These are phyloP conservation scores for Citrus sp. DNA, from an alignment of 345 rosid genomes.

Conservation along the genomic window DNA sequence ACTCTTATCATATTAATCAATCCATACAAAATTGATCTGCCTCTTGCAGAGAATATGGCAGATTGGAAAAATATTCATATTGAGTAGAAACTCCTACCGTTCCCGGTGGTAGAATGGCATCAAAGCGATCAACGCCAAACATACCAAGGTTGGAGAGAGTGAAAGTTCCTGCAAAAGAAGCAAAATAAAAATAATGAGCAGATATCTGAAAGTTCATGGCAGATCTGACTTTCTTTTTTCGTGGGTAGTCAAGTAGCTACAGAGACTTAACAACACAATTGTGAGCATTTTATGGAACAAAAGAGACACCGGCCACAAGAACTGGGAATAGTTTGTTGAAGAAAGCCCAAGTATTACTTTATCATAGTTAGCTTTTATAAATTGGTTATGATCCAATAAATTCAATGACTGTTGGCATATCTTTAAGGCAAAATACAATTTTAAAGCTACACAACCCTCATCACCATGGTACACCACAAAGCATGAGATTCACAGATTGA, in stretches of 20 bases:
- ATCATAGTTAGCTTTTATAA: not conserved
- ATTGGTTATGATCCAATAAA: not conserved
- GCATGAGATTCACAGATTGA: not conserved
- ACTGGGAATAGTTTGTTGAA: not conserved
- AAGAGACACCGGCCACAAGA: not conserved
- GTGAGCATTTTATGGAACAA: not conserved
- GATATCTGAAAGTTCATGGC: not conserved
- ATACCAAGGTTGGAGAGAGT: conserved; percentile 97
- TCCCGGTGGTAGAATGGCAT: conserved; percentile 96
- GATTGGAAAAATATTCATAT: not conserved
- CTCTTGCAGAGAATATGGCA: conserved; percentile 2
- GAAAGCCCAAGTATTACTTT: not conserved
- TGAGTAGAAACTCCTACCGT: conserved; percentile 50
- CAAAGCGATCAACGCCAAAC: conserved; percentile 97
- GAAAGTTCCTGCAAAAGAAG: conserved; percentile 67
- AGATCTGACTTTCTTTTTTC: not conserved
- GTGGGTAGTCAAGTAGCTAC: not conserved
- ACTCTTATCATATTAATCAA: not conserved
- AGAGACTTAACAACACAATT: not conserved
- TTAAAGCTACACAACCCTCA: not conserved
- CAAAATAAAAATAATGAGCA: conserved; percentile 1
- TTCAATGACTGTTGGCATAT: not conserved
- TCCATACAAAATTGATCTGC: not conserved
- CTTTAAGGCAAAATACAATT: not conserved
- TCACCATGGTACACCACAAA: not conserved